Base-by-base conservation (phyloP, 371 early-diverging fungal genomes). In the Mortierella sp. region DNA sequence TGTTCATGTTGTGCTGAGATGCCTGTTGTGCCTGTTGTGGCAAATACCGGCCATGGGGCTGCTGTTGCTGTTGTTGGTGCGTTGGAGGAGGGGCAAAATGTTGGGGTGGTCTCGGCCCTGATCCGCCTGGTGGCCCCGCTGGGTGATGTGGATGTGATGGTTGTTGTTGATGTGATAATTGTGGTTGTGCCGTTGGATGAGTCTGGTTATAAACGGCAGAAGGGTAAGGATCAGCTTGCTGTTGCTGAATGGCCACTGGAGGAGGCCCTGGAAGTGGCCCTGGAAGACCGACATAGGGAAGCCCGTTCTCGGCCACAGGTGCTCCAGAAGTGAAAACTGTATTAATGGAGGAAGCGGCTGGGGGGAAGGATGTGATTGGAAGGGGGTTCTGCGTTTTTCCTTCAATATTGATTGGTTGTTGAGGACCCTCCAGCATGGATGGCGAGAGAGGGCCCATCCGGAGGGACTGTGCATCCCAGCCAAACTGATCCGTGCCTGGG, bases 371-470 rank as follows among this genome's bases (percentile, higher is more conserved):
- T 26, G 82, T 77, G 55, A 82, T 24, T 6, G 80, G 77, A n/a
- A n/a, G n/a, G 28, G 74, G 78, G 69, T 77, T 80, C 31, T 69
- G 75, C 19, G 76, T 28, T 19, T 69, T 64, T 21, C 82, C 72
- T 16, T 77, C 78, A 72, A 80, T 80, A 16, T 73, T 87, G 44
- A 88, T 88, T 28, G 91, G 89, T 28, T 90, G 89, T 51, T 91
- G 90, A n/a, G 95, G 95, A 0, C 93, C 93, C 50, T 90, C 90
- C 26, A 95, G 82, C 94, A 95, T 94, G 34, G 94, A 93, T 13
- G 95, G 95, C 21, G 95, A 95, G 48, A 95, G 85, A 1, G 95
- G 94, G 5, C 95, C 95, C 75, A 91, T 90, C n/a, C 95, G 92
- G 44, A 95, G 89, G 9, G 94, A 91, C 43, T 89, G 88, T 26